phyloP scores from a whole-genome alignment of 169 alveolate species.

The Eimeria necatrix region DNA sequence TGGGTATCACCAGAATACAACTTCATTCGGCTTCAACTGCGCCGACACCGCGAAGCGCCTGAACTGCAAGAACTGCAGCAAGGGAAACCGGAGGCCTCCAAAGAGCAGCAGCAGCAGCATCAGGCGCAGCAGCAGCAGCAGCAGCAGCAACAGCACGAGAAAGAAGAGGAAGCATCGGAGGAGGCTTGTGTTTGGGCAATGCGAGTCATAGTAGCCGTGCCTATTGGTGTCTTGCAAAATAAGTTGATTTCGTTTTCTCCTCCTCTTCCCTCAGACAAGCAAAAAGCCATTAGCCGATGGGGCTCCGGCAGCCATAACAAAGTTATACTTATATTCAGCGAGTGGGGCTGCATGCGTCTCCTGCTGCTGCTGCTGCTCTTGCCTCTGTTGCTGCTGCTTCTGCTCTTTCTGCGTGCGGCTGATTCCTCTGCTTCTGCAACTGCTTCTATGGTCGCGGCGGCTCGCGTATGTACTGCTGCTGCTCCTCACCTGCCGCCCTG shows the following conservation, averaged over 20 bases:
- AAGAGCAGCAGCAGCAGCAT: conserved; percentile 46
- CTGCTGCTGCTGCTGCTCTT: background rate
- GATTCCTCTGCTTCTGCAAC: background rate
- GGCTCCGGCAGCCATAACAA: conserved; percentile 73
- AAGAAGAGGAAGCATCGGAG: background rate
- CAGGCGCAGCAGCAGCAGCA: conserved; percentile 66
- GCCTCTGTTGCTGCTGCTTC: background rate
- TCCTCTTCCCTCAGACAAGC: conserved; percentile 24
- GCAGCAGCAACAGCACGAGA: conserved; percentile 22
- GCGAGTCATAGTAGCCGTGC: conserved; percentile 58
- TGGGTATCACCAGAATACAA: conserved; percentile 28
- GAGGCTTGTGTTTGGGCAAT: conserved; percentile 60
- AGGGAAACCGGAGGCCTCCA: background rate
- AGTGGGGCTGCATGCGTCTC: background rate
- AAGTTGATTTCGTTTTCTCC: conserved; percentile 50
- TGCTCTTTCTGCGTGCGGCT: background rate
- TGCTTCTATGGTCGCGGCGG: background rate
- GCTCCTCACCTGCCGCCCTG: background rate
- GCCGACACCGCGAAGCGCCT: conserved; percentile 7
- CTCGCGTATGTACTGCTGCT: background rate
- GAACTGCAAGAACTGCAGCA: background rate
- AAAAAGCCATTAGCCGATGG: conserved; percentile 24
- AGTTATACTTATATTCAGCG: background rate
- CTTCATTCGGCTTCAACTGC: conserved; percentile 20
- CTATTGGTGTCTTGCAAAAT: conserved; percentile 64